Evolutionary conservation across 2,329 filamentous ascomycete species (phyloP), one percentile per base, ranked within the genome.

Genomic region (Gliomastix tumulicola): DNA sequence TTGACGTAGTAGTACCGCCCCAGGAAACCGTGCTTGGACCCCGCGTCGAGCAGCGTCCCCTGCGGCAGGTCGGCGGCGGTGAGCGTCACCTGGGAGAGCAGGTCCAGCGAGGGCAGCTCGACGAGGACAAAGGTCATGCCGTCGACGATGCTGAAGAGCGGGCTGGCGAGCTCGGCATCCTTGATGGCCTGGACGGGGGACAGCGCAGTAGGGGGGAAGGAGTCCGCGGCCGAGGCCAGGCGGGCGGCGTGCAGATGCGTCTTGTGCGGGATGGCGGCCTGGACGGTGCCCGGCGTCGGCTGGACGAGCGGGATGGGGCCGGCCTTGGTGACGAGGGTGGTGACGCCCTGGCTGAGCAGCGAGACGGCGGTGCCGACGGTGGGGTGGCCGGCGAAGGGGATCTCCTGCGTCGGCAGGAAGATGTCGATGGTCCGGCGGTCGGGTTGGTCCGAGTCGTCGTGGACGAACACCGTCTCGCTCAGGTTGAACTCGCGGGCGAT

Each of bases 101-200:
- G 67, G 21, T 77, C 76, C 9, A 86, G 56, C 37, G 67, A 69
- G 0, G 74, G 65, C 17, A 92, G 63, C 45, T 74, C 62, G 12
- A 84, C 64, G 21, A 86, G 69, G n/a, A 77, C 58, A 55, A 88
- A 88, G 1, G 75, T 76, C 79, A 89, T 83, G 33, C 84, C 85
- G 31, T 76, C 76, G 23, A 88, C 83, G 32, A 88, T 75, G 44
- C 74, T 79, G 38, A 79, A 68, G 15, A 76, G 49, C 12, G 72
- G 69, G 8, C 69, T 65, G 10, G 46, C 41, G 21, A 62, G 44
- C 54, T 68, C 63, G 5, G 57, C 56, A n/a, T 51, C 37, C 17
- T 51, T 50, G 33, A 66, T 51, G 5, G 41, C 42, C 1, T 43
- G 30, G 20, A 57, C 50, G 8, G 42, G 15, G 17, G 55, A 52